These are phyloP conservation scores for Pythium graminicola DNA, from an alignment of 352 stramenopile species.

Conservation along the genomic window DNA sequence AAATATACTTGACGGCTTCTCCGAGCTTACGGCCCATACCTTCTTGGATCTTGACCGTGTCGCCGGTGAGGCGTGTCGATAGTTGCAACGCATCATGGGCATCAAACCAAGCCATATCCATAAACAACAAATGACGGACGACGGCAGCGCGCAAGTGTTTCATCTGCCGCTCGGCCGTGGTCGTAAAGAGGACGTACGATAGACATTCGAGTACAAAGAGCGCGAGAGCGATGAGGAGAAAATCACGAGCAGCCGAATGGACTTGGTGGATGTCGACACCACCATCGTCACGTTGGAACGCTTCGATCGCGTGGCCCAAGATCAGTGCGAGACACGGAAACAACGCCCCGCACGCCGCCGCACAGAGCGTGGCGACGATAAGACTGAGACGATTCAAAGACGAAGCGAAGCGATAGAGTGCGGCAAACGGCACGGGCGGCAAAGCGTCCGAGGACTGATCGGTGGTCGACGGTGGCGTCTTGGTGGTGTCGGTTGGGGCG, in stretches of 20 bases:
- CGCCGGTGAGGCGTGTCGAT: not conserved
- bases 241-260: not conserved
- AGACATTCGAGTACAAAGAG: not conserved
- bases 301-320: conserved; percentile 5
- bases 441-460: not conserved
- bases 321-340: conserved; percentile 4
- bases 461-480: not conserved
- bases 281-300: conserved; percentile 3
- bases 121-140: not conserved
- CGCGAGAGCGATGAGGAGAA: not conserved
- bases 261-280: not conserved
- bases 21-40: not conserved
- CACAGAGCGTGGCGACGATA: not conserved
- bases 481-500: not conserved
- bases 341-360: not conserved
- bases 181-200: not conserved
- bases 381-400: not conserved
- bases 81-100: not conserved
- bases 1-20: not conserved
- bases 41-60: not conserved
- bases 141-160: not conserved
- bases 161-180: not conserved
- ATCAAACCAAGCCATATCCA: not conserved
- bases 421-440: not conserved
- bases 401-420: conserved; percentile 2